Base-by-base conservation (phyloP, 148 eudicot genomes). In the Camellia lanceoleosa region DNA sequence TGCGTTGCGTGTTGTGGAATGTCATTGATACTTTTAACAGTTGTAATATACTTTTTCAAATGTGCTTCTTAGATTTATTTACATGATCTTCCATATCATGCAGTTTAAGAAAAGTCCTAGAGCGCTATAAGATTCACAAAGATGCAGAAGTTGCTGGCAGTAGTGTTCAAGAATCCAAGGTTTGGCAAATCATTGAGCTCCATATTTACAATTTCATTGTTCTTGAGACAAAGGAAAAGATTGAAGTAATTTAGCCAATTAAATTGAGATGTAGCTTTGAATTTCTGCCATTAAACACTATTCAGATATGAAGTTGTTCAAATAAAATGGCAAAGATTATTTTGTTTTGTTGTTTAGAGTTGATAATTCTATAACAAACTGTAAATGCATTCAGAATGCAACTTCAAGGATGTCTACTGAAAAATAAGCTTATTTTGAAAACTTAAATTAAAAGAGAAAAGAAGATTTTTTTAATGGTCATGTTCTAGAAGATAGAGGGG, bases 101-200 rank as follows among this genome's bases (percentile, higher is more conserved):
- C 76, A 80, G 82, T 52, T 73, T 72, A 68, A 80, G 77, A 72
- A 80, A 66, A 62, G 72, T 80, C 23, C 61, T 72, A 1, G 68
- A 80, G 71, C 38, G 71, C 77, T 61, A 52, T 56, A 71, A 72
- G 10, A 72, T 72, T 30, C 76, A 73, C 1, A 65, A n/a, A 49
- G 77, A 72, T 46, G 59, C 76, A 60, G 77, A 51, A 20, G 69
- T 23, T 65, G n/a, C 71, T 46, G 11, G 69, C 46, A 52, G 70
- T 42, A 79, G 70, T 64, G 61, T 14, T 49, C 76, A 61, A 16
- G 46, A 63, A n/a, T 46, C 62, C 7, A 59, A 80, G 77, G 82
- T 71, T 14, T 14, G 55, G 4, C 13, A 58, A 70, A 19, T 13
- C 4, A 10, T 13, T 44, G 19, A 47, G 69, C 38, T 59, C 69